phyloP scores from a whole-genome alignment of 352 stramenopile genomes.

The Globisporangium polare region DNA sequence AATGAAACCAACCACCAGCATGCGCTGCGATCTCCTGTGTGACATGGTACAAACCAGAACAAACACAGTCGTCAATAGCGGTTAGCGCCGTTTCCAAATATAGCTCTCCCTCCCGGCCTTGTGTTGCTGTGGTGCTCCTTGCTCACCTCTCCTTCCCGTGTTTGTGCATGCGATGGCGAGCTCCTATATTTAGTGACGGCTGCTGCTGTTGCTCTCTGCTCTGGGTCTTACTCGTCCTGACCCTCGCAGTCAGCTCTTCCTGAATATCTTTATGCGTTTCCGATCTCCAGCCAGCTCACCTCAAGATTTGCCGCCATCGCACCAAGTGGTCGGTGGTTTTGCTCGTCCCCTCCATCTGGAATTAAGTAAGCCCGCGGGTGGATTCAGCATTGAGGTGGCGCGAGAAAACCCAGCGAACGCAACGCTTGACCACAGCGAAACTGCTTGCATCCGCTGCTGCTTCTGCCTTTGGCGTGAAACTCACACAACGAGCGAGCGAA shows the following conservation, averaged over 20 bases:
- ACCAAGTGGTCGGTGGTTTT: slow-evolving; percentile 8
- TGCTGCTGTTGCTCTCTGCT: neutral
- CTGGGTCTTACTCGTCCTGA: neutral
- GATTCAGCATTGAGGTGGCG: neutral
- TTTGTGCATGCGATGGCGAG: slow-evolving; percentile 7
- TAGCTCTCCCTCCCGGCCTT: neutral
- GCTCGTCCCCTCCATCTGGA: neutral
- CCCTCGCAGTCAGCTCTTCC: neutral
- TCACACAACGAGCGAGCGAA: slow-evolving; percentile 10
- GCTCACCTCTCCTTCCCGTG: too few relatives aligned
- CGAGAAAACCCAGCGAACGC: slow-evolving; percentile 7
- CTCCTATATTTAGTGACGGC: neutral
- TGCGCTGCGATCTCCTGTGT: neutral
- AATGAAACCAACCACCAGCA: neutral
- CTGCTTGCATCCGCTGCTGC: slow-evolving; percentile 8
- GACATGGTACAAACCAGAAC: neutral
- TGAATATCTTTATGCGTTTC: slow-evolving; percentile 7
- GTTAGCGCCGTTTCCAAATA: slow-evolving; percentile 3
- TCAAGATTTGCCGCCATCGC: neutral
- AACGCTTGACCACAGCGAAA: neutral
- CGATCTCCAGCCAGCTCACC: neutral
- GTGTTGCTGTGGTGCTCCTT: neutral
- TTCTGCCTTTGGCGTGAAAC: slow-evolving; percentile 6
- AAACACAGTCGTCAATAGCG: neutral
- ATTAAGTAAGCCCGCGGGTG: neutral